These are phyloP conservation scores for Phyllosticta paracitricarpa DNA, from an alignment of 2,329 filamentous ascomycete genomes.

Conservation along the genomic window DNA sequence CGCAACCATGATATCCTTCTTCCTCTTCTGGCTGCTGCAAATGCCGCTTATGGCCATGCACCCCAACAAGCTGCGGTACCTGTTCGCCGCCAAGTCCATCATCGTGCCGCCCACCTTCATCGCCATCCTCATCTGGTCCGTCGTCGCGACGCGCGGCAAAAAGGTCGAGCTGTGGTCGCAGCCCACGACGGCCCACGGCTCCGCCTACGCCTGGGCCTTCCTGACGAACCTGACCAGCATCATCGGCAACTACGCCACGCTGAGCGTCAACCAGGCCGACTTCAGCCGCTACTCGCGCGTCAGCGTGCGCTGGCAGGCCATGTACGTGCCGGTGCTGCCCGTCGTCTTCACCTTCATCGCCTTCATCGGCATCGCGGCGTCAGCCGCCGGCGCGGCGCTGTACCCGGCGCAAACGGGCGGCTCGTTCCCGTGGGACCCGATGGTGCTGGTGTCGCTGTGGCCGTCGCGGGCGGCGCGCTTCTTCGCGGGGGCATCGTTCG, in stretches of 20 bases:
- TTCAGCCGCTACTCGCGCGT: conserved; percentile 45
- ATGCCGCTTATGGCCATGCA: conserved; percentile 47
- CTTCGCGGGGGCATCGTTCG: conserved; percentile 34
- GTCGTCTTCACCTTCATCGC: conserved; percentile 44
- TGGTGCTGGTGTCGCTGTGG: conserved; percentile 30
- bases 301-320: conserved; percentile 38
- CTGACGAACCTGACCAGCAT: conserved; percentile 40
- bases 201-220: conserved; percentile 45
- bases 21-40: conserved; percentile 49
- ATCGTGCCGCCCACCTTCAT: conserved; percentile 50
- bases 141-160: conserved; percentile 43
- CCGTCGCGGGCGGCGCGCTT: conserved; percentile 29
- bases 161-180: conserved; percentile 36
- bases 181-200: conserved; percentile 36
- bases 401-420: conserved; percentile 29
- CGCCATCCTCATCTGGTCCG: conserved; percentile 53
- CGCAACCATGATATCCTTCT: conserved; percentile 46
- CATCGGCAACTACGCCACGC: conserved; percentile 42
- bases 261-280: conserved; percentile 48
- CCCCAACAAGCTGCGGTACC: conserved; percentile 42
- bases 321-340: conserved; percentile 43
- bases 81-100: conserved; percentile 40
- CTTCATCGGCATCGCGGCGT: conserved; percentile 49
- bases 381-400: conserved; percentile 44
- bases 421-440: conserved; percentile 33